phyloP scores from a whole-genome alignment of 2,329 filamentous ascomycete species.

The Stemphylium lycopersici region DNA sequence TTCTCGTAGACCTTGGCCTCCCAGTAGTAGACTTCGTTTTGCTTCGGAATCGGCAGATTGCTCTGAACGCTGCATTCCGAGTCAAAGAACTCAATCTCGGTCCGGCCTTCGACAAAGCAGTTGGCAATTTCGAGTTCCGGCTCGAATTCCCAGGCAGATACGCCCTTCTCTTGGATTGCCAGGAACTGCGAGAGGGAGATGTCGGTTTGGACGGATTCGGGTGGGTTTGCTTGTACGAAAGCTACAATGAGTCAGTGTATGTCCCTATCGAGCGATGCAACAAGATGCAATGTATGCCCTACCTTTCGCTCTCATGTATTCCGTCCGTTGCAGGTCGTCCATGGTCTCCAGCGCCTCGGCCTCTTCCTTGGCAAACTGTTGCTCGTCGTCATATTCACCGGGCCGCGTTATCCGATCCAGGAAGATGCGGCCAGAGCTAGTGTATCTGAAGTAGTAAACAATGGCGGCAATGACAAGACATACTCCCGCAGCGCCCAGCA shows the following conservation, averaged over 20 bases:
- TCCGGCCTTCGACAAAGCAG: slow-evolving; percentile 95
- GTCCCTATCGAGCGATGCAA: not conserved
- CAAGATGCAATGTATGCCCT: slow-evolving; percentile 35
- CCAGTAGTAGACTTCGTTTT: slow-evolving; percentile 99
- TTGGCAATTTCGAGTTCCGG: slow-evolving; percentile 99
- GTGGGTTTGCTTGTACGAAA: slow-evolving; percentile 91
- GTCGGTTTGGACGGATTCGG: slow-evolving; percentile 93
- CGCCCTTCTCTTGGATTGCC: slow-evolving; percentile 98
- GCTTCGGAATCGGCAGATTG: slow-evolving; percentile 95
- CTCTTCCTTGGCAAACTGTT: slow-evolving; percentile 91
- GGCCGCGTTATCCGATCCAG: slow-evolving; percentile 91
- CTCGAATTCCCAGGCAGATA: slow-evolving; percentile 99
- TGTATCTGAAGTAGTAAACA: slow-evolving; percentile 95
- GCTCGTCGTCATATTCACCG: slow-evolving; percentile 97
- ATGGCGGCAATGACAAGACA: slow-evolving; percentile 79
- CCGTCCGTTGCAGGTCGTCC: slow-evolving; percentile 88
- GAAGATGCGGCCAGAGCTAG: slow-evolving; percentile 83
- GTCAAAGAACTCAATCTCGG: slow-evolving; percentile 98
- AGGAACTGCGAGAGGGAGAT: slow-evolving; percentile 97
- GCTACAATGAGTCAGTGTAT: slow-evolving; percentile 59
- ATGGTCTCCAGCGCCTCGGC: slow-evolving; percentile 92
- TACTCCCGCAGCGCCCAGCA: slow-evolving; percentile 87
- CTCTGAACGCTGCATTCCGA: slow-evolving; percentile 96
- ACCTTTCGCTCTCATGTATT: slow-evolving; percentile 97
- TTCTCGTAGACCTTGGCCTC: slow-evolving; percentile 99